Base-by-base conservation (phyloP, 1,284 basidiomycete species). In the Cerioporus squamosus region DNA sequence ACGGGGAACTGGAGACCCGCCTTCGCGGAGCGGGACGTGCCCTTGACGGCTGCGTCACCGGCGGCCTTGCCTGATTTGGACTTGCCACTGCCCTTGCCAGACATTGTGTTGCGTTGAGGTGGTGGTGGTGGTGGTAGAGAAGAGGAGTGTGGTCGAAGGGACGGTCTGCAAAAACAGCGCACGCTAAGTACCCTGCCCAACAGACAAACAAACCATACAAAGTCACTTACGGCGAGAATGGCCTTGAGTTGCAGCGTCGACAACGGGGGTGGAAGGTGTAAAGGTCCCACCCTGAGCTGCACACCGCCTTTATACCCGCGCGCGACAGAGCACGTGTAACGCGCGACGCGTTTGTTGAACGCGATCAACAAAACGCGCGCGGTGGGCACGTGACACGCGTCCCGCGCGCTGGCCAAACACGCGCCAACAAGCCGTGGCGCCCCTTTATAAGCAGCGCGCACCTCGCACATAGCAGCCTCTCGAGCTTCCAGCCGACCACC, bases 1-100 rank as follows among this genome's bases (percentile, higher is more conserved):
- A 94, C 92, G 59, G 91, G 92, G 86, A 93, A 90, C 77, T 91
- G 90, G 65, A 93, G 84, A 67, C 90, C 91, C 65, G 83, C 84
- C 79, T 94, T 94, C 68, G 90, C 84, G 43, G 92, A 94, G 64
- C 91, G 89, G 51, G 91, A 92, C 71, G 86, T 79, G 15, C 82
- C 73, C 72, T 86, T 86, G 68, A 70, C 67, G n/a, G 73, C 12
- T 7, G 70, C 68, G 7, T 74, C 82, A 64, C 79, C 80, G 66
- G 80, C 76, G 45, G 83, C 76, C 70, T 84, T 84, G 70, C 82
- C 84, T 58, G 83, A 87, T 74, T 85, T 85, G 66, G 78, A 81
- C 73, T 84, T 86, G 66, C 82, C 84, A 68, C 81, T 76, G 57
- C 75, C 79, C 76, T 83, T 83, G 66, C 81, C 81, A 74, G 84